phyloP scores from a whole-genome alignment of 805 yeast genomes.

The Suhomyces pyralidae region DNA sequence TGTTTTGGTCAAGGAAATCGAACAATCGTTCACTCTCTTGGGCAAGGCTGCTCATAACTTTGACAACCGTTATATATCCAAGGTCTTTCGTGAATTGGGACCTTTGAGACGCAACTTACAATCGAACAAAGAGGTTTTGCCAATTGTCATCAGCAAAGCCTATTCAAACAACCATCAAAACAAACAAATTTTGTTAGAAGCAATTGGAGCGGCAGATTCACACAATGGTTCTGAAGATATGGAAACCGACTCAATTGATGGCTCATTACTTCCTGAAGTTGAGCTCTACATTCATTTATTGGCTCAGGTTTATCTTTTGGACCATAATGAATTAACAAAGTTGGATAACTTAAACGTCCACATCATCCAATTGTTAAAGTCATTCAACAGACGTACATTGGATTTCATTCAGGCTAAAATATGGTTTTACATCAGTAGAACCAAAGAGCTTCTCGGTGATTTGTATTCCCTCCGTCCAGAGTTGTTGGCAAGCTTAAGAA shows the following conservation, averaged over 20 bases:
- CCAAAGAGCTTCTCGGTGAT: conserved; percentile 60
- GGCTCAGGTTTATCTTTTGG: conserved; percentile 73
- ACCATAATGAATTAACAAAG: conserved; percentile 48
- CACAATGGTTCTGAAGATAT: conserved; percentile 1
- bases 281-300: conserved; percentile 77
- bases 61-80: conserved; percentile 85
- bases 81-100: conserved; percentile 80
- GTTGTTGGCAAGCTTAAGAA: conserved; percentile 72
- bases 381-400: conserved; percentile 75
- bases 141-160: conserved; percentile 49
- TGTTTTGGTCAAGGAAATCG: conserved; percentile 32
- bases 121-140: conserved; percentile 42
- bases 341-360: conserved; percentile 53
- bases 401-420: conserved; percentile 85
- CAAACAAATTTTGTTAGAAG: conserved; percentile 36
- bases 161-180: conserved; percentile 52
- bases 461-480: conserved; percentile 62
- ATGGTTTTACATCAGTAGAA: conserved; percentile 87
- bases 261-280: conserved; percentile 63
- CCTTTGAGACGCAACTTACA: conserved; percentile 61
- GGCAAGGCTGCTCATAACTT: conserved; percentile 64
- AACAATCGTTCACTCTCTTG: conserved; percentile 45
- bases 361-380: conserved; percentile 52
- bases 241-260: conserved; percentile 5
- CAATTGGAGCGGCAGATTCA: conserved; percentile 26